Evolutionary conservation across 768 basidiomycete genomes (phyloP).

Genomic region (Suillus subluteus): DNA sequence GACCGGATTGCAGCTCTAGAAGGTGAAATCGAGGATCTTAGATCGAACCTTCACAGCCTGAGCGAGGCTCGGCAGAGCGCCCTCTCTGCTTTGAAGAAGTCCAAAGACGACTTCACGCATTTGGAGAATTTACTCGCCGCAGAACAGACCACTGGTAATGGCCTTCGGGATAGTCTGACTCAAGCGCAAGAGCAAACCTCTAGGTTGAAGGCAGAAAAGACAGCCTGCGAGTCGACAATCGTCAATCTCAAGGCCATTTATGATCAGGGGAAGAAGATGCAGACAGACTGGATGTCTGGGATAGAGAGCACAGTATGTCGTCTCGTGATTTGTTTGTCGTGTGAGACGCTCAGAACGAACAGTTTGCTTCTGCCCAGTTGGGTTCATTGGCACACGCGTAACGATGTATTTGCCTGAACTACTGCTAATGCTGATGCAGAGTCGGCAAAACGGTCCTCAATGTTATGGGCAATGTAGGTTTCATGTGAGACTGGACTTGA

Average conservation of each 20-base stretch:
- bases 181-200: conserved; percentile 38
- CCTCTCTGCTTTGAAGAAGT: neutral
- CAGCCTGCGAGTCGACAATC: conserved; percentile 40
- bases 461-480: neutral
- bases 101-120: neutral
- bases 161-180: conserved; percentile 15
- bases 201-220: conserved; percentile 36
- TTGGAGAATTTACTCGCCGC: neutral
- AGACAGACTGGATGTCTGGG: conserved; percentile 39
- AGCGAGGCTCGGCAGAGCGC: neutral
- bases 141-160: neutral
- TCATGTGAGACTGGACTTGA: neutral
- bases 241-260: conserved; percentile 36
- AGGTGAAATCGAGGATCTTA: neutral
- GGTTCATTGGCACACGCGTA: neutral
- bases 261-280: conserved; percentile 34
- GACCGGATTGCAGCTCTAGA: conserved; percentile 6
- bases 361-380: neutral
- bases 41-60: neutral
- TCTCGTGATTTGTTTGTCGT: neutral
- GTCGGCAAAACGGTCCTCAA: neutral
- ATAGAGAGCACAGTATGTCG: conserved; percentile 41
- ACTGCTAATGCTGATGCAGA: neutral
- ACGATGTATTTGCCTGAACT: neutral
- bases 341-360: neutral